Evolutionary conservation across 2,329 filamentous ascomycete genomes (phyloP), one percentile per base, ranked within the genome.

Genomic region (Colletotrichum sp.): DNA sequence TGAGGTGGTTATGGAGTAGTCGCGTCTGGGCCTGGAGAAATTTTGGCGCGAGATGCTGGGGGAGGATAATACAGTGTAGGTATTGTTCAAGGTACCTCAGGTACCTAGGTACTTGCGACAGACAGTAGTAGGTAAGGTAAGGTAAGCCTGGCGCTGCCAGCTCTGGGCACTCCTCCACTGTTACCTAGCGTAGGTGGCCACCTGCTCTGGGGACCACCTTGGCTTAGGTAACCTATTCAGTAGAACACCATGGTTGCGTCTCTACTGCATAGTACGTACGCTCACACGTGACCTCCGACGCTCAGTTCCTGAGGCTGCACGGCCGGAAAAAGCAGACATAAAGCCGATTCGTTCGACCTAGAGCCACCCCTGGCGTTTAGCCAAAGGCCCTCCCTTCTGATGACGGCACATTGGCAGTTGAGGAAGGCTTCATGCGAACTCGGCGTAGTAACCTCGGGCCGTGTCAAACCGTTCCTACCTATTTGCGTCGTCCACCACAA

Each of bases 31-130:
- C 71, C 75, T 79, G 80, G 81, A 82, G 82, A 84, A 85, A 84
- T 84, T 84, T 85, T 84, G 83, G 84, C 82, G 84, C 83, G 84
- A 82, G 80, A 64, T 36, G 60, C 60, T 64, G 62, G 60, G 28
- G 32, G 32, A 28, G 44, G 44, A 52, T 13, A 13, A 52, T 52
- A 16, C 34, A 36, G 34, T 16, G 34, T 36, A 21, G 18, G 39
- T 10, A n/a, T n/a, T 49, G 44, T 21, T 49, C n/a, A 44, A 36
- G 36, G 32, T 34, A 34, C 32, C 32, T 34, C 12, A 36, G 36
- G 7, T 10, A 49, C 18, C 18, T 21, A 49, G 39, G 39, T 9
- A 52, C 44, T 21, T 52, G 44, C 44, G n/a, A 49, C 39, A n/a
- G 44, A 49, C 34, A 34, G 32, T 15, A 34, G 34, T 36, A 36